Base-by-base conservation (phyloP, 495 filamentous ascomycete species). In the Xylaria sp. region DNA sequence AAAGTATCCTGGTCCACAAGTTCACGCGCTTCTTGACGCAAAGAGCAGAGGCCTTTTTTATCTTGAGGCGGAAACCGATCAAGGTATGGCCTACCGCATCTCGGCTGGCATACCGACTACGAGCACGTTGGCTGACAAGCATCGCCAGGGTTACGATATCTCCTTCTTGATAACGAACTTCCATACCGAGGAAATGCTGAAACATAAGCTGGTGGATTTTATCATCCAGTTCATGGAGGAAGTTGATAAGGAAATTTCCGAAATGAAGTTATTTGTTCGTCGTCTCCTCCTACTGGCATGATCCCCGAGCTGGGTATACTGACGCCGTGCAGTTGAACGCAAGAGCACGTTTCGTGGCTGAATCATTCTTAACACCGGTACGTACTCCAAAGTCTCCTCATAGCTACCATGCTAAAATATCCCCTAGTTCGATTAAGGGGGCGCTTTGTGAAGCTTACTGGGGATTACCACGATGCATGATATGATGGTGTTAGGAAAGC, bases 211-310 rank as follows among this genome's bases (percentile, higher is more conserved):
- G 71, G 97, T 99, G 12, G 96, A 99, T 77, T 99, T 99, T 76
- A 96, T 98, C 71, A 97, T 99, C 71, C 91, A 97, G 73, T 98
- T 98, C 79, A 98, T 98, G 95, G 95, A 98, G 82, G 97, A 99
- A 77, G 96, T 98, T 37, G 96, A 98, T 78, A 98, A 98, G 85
- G 97, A 99, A 81, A 98, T 98, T 64, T 98, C 95, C 1, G 97
- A 98, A 82, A 98, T 98, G 96, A 99, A 99, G 88, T 89, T 99
- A 72, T 99, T 98, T 82, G 95, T 98, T 89, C 62, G 93, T 86
- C 68, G 21, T 14, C 48, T 73, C 44, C n/a, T 3, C 9, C 31
- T 52, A n/a, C 41, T 26, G n/a, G 3, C 15, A 33, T 64, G 43
- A 11, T 61, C 17, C 31, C 12, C 12, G 41, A 64, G 26, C 46